Conservation (phyloP, 192 early-diverging fungal genomes). For the Backusella morwellensis region DNA sequence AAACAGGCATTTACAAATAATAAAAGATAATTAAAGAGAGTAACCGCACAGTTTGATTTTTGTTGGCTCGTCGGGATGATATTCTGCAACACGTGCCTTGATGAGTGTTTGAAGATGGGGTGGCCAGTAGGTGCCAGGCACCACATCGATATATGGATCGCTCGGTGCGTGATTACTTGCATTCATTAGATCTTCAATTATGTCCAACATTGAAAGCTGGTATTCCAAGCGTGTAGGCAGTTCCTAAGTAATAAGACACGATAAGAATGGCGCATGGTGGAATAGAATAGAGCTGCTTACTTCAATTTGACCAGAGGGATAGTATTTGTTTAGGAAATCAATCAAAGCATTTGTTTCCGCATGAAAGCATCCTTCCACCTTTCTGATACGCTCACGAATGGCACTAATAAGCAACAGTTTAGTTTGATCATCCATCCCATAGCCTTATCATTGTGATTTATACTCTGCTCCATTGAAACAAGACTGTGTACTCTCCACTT, state of each 20-base stretch:
- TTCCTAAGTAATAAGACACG: background rate
- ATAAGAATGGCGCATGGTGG: background rate
- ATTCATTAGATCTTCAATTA: conserved; percentile 52
- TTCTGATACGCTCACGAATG: background rate
- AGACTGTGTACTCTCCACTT: background rate
- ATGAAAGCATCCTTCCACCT: background rate
- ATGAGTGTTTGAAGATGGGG: conserved; percentile 54
- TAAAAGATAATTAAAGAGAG: background rate
- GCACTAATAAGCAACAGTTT: background rate
- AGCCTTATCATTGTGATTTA: background rate
- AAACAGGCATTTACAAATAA: background rate
- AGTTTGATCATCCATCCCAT: background rate
- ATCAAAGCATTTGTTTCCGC: conserved; percentile 8
- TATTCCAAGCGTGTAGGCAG: background rate
- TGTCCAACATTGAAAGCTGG: background rate
- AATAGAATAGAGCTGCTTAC: background rate
- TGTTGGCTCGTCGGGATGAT: conserved; percentile 46
- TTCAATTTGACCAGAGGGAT: conserved; percentile 21
- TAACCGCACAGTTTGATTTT: conserved; percentile 28
- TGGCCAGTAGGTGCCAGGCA: conserved; percentile 46
- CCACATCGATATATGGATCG: conserved; percentile 43
- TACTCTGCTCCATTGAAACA: background rate
- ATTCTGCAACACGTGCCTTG: conserved; percentile 46
- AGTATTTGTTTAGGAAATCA: conserved; percentile 32
- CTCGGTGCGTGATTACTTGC: conserved; percentile 31